Conservation (phyloP, 176 grass and related monocot genomes). For the Phoenix dactylifera region DNA sequence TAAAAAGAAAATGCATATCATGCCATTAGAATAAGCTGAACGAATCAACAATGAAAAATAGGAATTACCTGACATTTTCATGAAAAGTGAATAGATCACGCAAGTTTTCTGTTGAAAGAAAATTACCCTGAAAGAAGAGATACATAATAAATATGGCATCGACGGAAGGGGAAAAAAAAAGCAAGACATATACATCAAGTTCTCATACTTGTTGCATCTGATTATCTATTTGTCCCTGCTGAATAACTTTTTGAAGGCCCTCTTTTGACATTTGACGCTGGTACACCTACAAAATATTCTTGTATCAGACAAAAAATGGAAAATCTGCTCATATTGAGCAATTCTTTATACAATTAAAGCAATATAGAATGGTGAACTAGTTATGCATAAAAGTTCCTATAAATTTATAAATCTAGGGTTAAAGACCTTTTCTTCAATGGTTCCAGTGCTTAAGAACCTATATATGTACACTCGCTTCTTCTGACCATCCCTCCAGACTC, state of each 20-base stretch:
- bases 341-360: too few species aligned
- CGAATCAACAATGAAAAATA: neutral
- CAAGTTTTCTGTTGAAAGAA: slow-evolving; percentile 79
- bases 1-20: neutral
- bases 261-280: slow-evolving; percentile 99
- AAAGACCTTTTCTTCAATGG: slow-evolving; percentile 95
- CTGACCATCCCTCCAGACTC: slow-evolving; percentile 98
- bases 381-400: neutral
- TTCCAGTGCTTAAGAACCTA: slow-evolving; percentile 96
- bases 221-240: slow-evolving; percentile 49
- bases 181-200: slow-evolving; percentile 15
- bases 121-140: slow-evolving; percentile 57
- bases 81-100: slow-evolving; percentile 87
- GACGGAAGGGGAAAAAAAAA: slow-evolving; percentile 1
- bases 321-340: too few species aligned
- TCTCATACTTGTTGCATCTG: slow-evolving; percentile 48
- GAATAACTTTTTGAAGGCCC: slow-evolving; percentile 94
- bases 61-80: slow-evolving; percentile 63
- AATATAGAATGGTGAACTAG: neutral
- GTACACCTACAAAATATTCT: slow-evolving; percentile 54
- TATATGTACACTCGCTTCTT: slow-evolving; percentile 99
- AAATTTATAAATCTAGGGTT: slow-evolving; percentile 9
- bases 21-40: neutral
- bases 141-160: slow-evolving; percentile 14
- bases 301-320: neutral